These are phyloP conservation scores for Hansenula sp. DNA, from an alignment of 1,139 yeast genomes.

Conservation along the genomic window DNA sequence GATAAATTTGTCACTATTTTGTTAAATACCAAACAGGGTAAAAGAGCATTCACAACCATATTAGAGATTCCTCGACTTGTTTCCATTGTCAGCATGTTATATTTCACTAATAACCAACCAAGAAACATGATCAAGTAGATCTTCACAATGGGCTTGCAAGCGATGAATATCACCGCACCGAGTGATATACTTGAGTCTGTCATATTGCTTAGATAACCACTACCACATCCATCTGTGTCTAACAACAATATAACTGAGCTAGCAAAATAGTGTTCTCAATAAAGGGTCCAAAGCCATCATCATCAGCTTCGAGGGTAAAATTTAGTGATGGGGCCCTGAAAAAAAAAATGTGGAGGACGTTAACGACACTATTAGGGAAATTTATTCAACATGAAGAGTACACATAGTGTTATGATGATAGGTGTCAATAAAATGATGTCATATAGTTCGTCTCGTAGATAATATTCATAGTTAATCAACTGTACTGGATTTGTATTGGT, in stretches of 20 bases:
- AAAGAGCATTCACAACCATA: constrained; percentile 62
- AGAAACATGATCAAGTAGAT: constrained; percentile 70
- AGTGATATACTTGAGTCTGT: constrained; percentile 25
- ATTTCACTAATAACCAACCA: constrained; percentile 65
- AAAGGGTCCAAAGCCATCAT: no score
- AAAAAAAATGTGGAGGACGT: no score
- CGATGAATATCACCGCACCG: constrained; percentile 71
- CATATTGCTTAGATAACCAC: background rate
- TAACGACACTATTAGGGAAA: no score
- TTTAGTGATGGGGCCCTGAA: no score
- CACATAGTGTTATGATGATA: no score
- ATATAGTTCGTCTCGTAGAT: no score
- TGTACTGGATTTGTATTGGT: no score
- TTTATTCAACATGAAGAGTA: no score
- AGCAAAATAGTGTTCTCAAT: background rate
- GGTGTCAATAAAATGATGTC: no score
- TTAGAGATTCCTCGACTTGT: constrained; percentile 72
- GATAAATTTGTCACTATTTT: constrained; percentile 69
- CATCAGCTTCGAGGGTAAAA: no score
- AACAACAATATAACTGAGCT: no score
- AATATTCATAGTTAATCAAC: no score
- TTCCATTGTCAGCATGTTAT: constrained; percentile 65
- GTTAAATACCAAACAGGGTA: constrained; percentile 77
- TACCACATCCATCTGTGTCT: background rate
- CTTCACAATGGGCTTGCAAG: constrained; percentile 85